These are phyloP conservation scores for Lepidopterella palustris DNA, from an alignment of 495 filamentous ascomycete genomes.

Conservation along the genomic window DNA sequence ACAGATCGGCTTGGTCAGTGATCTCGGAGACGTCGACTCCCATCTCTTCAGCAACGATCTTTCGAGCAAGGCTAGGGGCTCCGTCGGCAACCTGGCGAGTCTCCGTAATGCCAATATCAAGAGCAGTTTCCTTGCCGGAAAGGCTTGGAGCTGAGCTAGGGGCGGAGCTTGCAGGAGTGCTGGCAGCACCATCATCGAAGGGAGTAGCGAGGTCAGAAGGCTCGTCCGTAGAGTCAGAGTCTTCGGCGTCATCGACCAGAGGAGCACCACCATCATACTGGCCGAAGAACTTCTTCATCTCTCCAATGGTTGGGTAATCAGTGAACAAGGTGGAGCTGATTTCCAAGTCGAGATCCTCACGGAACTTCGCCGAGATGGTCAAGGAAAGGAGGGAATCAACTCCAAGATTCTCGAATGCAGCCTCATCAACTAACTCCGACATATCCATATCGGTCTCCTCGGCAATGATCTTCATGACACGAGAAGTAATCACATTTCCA, in stretches of 20 bases:
- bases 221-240: constrained; percentile 34
- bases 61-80: constrained; percentile 35
- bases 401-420: constrained; percentile 41
- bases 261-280: constrained; percentile 38
- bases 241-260: constrained; percentile 25
- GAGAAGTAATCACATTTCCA: constrained; percentile 31
- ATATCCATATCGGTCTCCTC: constrained; percentile 41
- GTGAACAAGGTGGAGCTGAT: constrained; percentile 41
- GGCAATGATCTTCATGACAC: constrained; percentile 42
- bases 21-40: constrained; percentile 42
- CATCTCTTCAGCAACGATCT: constrained; percentile 42
- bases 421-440: constrained; percentile 40
- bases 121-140: constrained; percentile 31
- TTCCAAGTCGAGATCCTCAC: constrained; percentile 41
- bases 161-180: constrained; percentile 38
- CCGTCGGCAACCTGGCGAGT: constrained; percentile 21
- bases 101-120: constrained; percentile 13
- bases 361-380: constrained; percentile 42
- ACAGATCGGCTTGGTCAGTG: constrained; percentile 37
- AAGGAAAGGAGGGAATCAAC: constrained; percentile 42
- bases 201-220: constrained; percentile 34
- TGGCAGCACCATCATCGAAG: constrained; percentile 26
- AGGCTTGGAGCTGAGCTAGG: constrained; percentile 32
- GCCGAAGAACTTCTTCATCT: constrained; percentile 43
- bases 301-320: constrained; percentile 40